Evolutionary conservation across 169 alveolate genomes (phyloP).

Genomic region (Eimeria sp.): DNA sequence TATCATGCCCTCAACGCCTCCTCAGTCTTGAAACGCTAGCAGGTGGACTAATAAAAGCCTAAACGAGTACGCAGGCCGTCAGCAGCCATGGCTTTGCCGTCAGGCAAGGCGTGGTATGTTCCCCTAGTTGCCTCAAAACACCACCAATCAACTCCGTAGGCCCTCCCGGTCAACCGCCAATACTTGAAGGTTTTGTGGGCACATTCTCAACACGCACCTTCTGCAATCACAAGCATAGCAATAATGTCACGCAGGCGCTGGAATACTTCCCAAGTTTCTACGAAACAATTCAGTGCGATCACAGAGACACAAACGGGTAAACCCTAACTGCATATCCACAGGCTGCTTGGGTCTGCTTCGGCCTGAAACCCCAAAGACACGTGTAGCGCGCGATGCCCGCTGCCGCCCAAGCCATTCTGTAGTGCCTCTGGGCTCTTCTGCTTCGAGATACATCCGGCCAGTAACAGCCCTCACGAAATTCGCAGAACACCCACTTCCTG

Average conservation of each 20-base stretch:
- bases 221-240: background rate
- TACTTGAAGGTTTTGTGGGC: background rate
- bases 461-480: background rate
- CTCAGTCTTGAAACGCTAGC: background rate
- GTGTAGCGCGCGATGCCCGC: background rate
- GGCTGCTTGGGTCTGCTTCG: background rate
- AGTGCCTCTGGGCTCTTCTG: background rate
- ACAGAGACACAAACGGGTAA: background rate
- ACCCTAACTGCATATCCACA: background rate
- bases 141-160: background rate
- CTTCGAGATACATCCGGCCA: background rate
- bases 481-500: background rate
- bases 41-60: background rate
- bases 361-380: background rate
- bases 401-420: background rate
- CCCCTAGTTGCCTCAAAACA: background rate
- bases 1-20: background rate
- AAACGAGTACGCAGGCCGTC: background rate
- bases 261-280: background rate
- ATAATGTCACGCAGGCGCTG: background rate
- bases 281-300: background rate
- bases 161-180: background rate
- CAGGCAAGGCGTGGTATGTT: background rate
- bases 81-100: background rate
- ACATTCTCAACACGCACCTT: background rate